Evolutionary conservation across 2,329 filamentous ascomycete species (phyloP), one percentile per base, ranked within the genome.

Genomic region (Madurella mycetomatis): DNA sequence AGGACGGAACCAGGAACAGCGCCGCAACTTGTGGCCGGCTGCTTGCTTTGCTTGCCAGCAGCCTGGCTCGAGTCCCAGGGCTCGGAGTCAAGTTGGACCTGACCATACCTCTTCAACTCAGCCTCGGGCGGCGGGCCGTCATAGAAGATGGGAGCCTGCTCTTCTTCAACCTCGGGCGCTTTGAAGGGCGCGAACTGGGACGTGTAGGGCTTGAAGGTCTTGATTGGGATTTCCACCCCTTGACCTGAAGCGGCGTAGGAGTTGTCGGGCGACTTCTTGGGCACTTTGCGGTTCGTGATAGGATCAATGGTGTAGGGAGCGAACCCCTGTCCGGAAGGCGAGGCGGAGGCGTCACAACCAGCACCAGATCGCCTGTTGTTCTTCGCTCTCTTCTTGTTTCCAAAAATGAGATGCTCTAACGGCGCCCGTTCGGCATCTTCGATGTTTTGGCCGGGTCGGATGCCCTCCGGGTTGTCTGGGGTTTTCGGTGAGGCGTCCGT

Each of bases 271-370:
- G 16, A 1, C 3, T 40, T 34, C 19, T 53, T 54, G 44, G 48
- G 1, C 3, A 80, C 72, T 56, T 75, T 80, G 34, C 79, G 75
- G 57, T 84, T 84, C 15, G 80, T 82, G 55, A 84, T 82, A 2
- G 81, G 81, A 53, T 84, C 81, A 42, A 84, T 82, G 17, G 73
- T 65, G 46, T 73, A 76, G 4, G 62, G 59, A 31, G 47, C 43
- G 16, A 52, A 7, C 34, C 2, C 1, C 13, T 41, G 31, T 19
- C 7, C 12, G n/a, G 8, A 31, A 3, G 53, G 9, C 19, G 43
- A 54, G 19, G 47, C 37, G 9, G 30, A 31, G 16, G 48, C 55
- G 49, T 2, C 19, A 13, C 5, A 17, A 0, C 11, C 25, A 12
- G 32, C 18, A 2, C 11, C 37, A 5, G 39, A 9, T 12, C 15